phyloP scores from a whole-genome alignment of 768 basidiomycete species.

The Botryobasidium botryosum region DNA sequence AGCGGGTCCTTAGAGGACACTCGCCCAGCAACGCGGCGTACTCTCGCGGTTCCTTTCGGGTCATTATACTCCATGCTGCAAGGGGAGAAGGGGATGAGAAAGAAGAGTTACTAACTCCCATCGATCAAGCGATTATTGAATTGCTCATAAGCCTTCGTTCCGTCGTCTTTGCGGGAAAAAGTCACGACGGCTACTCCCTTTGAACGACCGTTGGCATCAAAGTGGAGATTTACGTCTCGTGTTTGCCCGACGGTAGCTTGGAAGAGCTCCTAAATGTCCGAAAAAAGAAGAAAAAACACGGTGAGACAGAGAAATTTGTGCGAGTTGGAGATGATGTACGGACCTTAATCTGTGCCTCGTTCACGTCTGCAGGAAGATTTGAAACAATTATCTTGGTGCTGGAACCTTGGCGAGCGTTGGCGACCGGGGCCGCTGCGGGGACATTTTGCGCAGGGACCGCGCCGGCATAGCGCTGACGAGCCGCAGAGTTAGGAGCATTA shows the following conservation, averaged over 20 bases:
- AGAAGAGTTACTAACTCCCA: constrained; percentile 91
- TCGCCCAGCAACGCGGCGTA: too few species aligned
- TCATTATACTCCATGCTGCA: constrained; percentile 14
- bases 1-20: too few species aligned
- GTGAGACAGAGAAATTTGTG: neutral
- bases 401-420: neutral
- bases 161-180: constrained; percentile 78
- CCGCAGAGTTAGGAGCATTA: neutral
- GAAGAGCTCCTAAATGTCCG: constrained; percentile 65
- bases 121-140: constrained; percentile 99
- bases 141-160: constrained; percentile 75
- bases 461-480: constrained; percentile 6
- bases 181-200: constrained; percentile 80
- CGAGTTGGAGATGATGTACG: constrained; percentile 15
- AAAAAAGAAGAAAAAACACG: constrained; percentile 5
- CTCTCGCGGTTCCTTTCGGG: too few species aligned
- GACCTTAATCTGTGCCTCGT: constrained; percentile 86
- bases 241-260: constrained; percentile 76
- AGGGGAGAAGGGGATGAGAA: constrained; percentile 19
- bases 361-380: constrained; percentile 21
- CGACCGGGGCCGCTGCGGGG: neutral
- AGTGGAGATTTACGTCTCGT: constrained; percentile 67
- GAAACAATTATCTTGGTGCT: constrained; percentile 11
- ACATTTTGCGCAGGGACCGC: constrained; percentile 1
- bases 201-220: constrained; percentile 70